Conservation (phyloP, 139 green algal species). For the Chlamydomonas sp. region DNA sequence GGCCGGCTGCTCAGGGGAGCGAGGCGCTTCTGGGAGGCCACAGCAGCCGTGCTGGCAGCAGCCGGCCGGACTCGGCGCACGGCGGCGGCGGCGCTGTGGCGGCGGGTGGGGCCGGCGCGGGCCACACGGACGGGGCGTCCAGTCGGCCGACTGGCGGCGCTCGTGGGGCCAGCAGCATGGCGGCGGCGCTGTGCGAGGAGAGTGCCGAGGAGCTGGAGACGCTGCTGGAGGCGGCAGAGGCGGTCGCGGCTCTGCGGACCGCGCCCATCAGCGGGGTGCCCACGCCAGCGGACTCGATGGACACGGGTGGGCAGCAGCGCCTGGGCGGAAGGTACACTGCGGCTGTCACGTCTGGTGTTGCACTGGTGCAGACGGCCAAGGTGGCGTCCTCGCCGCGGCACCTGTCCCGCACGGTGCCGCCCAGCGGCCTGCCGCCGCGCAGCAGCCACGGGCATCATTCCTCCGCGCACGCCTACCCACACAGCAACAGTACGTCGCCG, state of each 20-base stretch:
- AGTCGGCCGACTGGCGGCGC: background rate
- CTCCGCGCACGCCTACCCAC: background rate
- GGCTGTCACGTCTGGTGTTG: background rate
- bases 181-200: background rate
- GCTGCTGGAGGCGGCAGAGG: slow-evolving; percentile 33
- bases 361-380: slow-evolving; percentile 21
- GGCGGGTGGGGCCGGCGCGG: no score
- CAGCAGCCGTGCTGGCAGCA: background rate
- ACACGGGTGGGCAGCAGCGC: background rate
- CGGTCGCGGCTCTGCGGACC: slow-evolving; percentile 27
- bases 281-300: no score
- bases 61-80: background rate
- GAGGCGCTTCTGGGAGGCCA: no score
- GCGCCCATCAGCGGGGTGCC: background rate
- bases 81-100: background rate
- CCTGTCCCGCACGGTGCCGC: background rate
- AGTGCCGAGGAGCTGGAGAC: slow-evolving; percentile 7
- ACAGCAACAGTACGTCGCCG: slow-evolving; percentile 14
- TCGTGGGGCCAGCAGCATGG: background rate
- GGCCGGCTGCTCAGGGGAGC: no score
- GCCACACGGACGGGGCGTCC: no score
- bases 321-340: no score
- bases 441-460: background rate
- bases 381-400: slow-evolving; percentile 25
- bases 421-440: slow-evolving; percentile 28